phyloP scores from a whole-genome alignment of 441 rosid species.

The Omphalea diandra region DNA sequence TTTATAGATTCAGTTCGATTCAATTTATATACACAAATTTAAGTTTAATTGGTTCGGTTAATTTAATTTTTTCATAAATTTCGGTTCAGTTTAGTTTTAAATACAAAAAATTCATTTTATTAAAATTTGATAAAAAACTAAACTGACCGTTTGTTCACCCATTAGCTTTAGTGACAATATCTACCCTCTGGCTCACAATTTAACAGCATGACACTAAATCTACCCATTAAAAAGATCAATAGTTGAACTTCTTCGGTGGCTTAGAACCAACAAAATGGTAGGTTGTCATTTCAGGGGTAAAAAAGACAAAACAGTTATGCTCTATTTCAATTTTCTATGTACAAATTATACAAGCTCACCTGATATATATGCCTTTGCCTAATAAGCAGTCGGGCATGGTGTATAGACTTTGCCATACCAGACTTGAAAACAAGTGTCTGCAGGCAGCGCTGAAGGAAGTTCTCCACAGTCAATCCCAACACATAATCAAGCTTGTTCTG shows the following conservation, averaged over 20 bases:
- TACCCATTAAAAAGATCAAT: background rate
- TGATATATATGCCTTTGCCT: slow-evolving; percentile 21
- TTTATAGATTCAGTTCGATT: no score
- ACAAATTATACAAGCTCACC: background rate
- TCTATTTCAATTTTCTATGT: background rate
- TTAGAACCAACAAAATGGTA: no score
- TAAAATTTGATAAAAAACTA: no score
- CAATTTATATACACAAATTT: no score
- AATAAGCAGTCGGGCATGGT: slow-evolving; percentile 78
- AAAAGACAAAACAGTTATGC: background rate
- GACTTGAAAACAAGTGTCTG: slow-evolving; percentile 81
- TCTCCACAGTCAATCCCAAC: slow-evolving; percentile 80
- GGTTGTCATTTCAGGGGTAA: no score
- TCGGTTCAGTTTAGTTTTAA: no score
- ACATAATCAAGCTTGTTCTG: slow-evolving; percentile 72
- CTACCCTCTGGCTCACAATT: background rate
- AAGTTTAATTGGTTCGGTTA: no score
- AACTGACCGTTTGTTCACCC: no score
- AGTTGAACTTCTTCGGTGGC: no score
- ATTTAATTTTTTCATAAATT: no score
- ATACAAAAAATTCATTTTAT: no score
- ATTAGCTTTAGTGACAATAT: no score
- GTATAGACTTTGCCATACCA: slow-evolving; percentile 90
- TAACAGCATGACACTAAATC: background rate
- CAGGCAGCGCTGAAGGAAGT: slow-evolving; percentile 75